Percentiles rank a stretch among this genome's conserved stretches.
phyloP scores from a whole-genome alignment of 2,329 filamentous ascomycete genomes.

The Apiospora phragmitis region DNA sequence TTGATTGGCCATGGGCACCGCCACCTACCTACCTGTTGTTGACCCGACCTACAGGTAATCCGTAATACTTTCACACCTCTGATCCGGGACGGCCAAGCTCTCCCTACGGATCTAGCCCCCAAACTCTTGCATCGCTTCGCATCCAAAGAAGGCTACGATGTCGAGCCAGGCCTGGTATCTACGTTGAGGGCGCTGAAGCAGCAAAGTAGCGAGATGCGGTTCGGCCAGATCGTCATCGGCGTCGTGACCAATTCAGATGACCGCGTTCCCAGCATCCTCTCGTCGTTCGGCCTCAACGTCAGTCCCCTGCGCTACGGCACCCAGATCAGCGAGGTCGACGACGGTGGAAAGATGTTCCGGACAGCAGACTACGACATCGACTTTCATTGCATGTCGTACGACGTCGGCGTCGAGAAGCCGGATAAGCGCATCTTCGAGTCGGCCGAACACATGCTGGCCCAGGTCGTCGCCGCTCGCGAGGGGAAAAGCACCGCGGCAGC shows the following conservation, averaged over 20 bases:
- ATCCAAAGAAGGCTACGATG: conserved; percentile 51
- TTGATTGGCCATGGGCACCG: not conserved
- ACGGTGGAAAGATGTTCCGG: not conserved
- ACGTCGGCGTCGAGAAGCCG: conserved; percentile 62
- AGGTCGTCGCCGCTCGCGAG: conserved; percentile 26
- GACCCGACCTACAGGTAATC: conserved; percentile 46
- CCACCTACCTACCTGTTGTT: too few species aligned
- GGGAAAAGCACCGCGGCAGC: conserved; percentile 15
- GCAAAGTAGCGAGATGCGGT: conserved; percentile 20
- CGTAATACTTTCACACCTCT: conserved; percentile 51
- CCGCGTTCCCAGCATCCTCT: conserved; percentile 54
- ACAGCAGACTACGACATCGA: conserved; percentile 40
- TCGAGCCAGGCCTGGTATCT: conserved; percentile 46
- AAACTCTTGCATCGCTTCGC: conserved; percentile 54
- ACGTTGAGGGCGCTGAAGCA: conserved; percentile 43
- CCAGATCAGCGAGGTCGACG: not conserved
- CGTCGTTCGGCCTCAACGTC: conserved; percentile 52
- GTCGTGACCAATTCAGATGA: conserved; percentile 65
- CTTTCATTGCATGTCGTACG: conserved; percentile 64
- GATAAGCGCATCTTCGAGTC: conserved; percentile 55
- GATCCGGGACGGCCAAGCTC: conserved; percentile 25
- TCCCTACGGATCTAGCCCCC: conserved; percentile 47
- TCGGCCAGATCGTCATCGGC: conserved; percentile 48
- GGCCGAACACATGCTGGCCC: conserved; percentile 45
- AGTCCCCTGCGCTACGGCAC: conserved; percentile 33